Evolutionary conservation across 2,329 filamentous ascomycete species (phyloP).

Genomic region (Calonectria naviculata): DNA sequence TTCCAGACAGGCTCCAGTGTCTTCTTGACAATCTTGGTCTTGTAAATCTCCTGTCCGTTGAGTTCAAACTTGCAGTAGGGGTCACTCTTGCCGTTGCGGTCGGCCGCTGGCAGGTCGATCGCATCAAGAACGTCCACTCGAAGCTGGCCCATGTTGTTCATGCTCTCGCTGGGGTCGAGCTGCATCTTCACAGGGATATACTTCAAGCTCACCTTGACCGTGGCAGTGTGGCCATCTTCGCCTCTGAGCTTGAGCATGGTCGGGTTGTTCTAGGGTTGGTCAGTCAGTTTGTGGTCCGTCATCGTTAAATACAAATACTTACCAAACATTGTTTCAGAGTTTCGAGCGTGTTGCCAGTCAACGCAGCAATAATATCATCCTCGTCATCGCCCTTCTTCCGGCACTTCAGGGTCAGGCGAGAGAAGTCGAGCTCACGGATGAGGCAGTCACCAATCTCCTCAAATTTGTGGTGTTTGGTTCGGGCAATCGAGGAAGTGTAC

Average conservation of each 20-base stretch:
- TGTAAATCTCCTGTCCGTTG: slow-evolving; percentile 90
- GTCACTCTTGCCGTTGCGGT: slow-evolving; percentile 96
- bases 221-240: slow-evolving; percentile 76
- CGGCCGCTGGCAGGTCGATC: slow-evolving; percentile 87
- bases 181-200: slow-evolving; percentile 96
- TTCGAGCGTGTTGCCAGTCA: slow-evolving; percentile 86
- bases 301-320: slow-evolving; percentile 48
- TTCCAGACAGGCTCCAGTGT: slow-evolving; percentile 96
- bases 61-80: slow-evolving; percentile 96
- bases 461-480: slow-evolving; percentile 76
- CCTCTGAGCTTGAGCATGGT: slow-evolving; percentile 84
- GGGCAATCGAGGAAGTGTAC: slow-evolving; percentile 83
- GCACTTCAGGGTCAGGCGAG: slow-evolving; percentile 87
- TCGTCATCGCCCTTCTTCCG: slow-evolving; percentile 83
- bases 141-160: slow-evolving; percentile 98
- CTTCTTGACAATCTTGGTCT: slow-evolving; percentile 97
- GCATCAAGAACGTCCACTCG: slow-evolving; percentile 94
- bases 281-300: slow-evolving; percentile 1
- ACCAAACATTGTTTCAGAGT: slow-evolving; percentile 90
- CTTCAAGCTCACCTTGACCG: slow-evolving; percentile 90
- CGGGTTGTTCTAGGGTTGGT: slow-evolving; percentile 82
- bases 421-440: slow-evolving; percentile 97
- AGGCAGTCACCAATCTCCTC: slow-evolving; percentile 96
- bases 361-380: slow-evolving; percentile 81
- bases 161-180: slow-evolving; percentile 93